phyloP scores from a whole-genome alignment of 129 eudicot genomes.

The Kitagawia praeruptora region DNA sequence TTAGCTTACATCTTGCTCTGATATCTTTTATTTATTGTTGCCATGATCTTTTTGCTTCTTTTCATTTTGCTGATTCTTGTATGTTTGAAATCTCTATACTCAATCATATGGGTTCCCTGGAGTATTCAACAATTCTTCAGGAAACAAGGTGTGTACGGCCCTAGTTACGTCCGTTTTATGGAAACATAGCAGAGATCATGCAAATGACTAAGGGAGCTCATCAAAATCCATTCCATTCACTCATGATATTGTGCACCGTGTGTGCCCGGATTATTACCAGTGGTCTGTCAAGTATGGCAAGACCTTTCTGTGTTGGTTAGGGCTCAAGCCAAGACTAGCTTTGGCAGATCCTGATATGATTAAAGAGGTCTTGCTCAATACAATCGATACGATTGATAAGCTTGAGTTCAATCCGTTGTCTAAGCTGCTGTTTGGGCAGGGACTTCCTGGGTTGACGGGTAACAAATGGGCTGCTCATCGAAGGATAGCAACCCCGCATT shows the following conservation, averaged over 20 bases:
- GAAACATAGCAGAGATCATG: constrained; percentile 56
- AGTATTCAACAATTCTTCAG: constrained; percentile 50
- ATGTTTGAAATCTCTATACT: constrained; percentile 13
- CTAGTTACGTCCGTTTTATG: constrained; percentile 61
- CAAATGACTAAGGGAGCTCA: constrained; percentile 48
- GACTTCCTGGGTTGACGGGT: constrained; percentile 1
- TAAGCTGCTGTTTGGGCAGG: background rate
- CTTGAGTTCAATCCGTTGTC: no score
- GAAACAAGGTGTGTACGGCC: constrained; percentile 55
- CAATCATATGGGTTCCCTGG: constrained; percentile 50
- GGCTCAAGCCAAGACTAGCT: constrained; percentile 56
- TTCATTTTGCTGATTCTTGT: background rate
- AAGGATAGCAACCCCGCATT: constrained; percentile 2
- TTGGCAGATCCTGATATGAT: constrained; percentile 46
- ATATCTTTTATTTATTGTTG: background rate
- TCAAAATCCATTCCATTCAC: constrained; percentile 33
- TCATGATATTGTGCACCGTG: constrained; percentile 50
- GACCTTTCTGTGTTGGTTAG: constrained; percentile 73
- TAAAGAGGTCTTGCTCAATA: no score
- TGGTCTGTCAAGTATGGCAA: constrained; percentile 70
- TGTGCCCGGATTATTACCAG: constrained; percentile 49
- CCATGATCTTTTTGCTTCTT: background rate
- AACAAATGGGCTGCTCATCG: constrained; percentile 1
- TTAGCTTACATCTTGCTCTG: background rate
- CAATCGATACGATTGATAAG: no score